phyloP scores from a whole-genome alignment of 768 basidiomycete species.

The Tricholoma matsutake region DNA sequence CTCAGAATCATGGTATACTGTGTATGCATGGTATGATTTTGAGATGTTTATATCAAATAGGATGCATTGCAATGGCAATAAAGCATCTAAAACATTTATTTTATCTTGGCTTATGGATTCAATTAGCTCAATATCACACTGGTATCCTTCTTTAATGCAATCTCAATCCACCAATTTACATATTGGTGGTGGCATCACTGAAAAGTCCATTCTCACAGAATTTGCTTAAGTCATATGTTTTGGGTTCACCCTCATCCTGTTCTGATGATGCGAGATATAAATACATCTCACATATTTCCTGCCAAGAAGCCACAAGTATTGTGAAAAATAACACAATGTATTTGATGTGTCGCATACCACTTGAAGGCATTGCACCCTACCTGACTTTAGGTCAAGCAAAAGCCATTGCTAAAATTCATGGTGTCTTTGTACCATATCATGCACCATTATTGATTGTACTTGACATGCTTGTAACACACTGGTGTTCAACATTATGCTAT shows the following conservation, averaged over 20 bases:
- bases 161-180: not conserved
- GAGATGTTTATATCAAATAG: not conserved
- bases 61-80: not conserved
- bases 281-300: not conserved
- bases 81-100: not conserved
- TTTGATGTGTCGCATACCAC: not conserved
- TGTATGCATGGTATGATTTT: not conserved
- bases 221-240: conserved; percentile 2
- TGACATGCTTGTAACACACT: not conserved
- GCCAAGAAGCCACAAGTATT: not conserved
- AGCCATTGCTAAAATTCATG: not conserved
- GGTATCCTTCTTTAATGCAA: not conserved
- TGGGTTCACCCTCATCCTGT: not conserved
- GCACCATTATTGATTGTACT: not conserved
- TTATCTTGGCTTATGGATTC: conserved; percentile 1
- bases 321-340: conserved; percentile 1
- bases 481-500: not conserved
- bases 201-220: not conserved
- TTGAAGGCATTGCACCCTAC: not conserved
- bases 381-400: conserved; percentile 1
- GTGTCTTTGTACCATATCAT: not conserved
- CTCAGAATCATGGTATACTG: not conserved
- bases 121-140: not conserved
- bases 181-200: conserved; percentile 2
- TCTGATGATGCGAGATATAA: not conserved